These are phyloP conservation scores for Penicillium nordicum DNA, from an alignment of 2,329 filamentous ascomycete species.

Conservation along the genomic window DNA sequence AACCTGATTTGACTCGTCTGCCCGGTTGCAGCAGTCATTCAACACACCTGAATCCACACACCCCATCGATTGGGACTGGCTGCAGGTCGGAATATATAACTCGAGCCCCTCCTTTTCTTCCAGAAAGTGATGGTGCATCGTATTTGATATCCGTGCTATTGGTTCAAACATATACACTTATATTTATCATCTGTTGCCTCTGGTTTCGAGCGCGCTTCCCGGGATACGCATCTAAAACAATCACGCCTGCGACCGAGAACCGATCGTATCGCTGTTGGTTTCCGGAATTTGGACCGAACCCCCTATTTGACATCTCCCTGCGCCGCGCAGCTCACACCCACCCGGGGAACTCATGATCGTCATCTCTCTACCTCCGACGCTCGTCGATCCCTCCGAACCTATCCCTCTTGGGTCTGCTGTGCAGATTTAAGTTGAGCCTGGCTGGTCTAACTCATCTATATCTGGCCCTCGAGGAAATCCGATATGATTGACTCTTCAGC, in stretches of 20 bases:
- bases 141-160: conserved; percentile 12
- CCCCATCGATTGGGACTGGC: conserved; percentile 19
- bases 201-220: not conserved
- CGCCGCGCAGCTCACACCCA: conserved; percentile 9
- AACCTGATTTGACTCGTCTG: conserved; percentile 22
- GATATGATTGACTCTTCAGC: conserved; percentile 37
- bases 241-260: not conserved
- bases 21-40: conserved; percentile 33
- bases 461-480: conserved; percentile 17
- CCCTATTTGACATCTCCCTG: not conserved
- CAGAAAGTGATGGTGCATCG: conserved; percentile 16
- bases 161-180: conserved; percentile 5
- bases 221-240: not conserved
- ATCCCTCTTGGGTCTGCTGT: conserved; percentile 28
- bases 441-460: conserved; percentile 22
- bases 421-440: conserved; percentile 31
- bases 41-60: conserved; percentile 15
- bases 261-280: not conserved
- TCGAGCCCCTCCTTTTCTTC: conserved; percentile 7
- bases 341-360: conserved; percentile 31
- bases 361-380: conserved; percentile 25
- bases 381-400: conserved; percentile 21
- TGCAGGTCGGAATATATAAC: conserved; percentile 19
- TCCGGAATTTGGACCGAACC: conserved; percentile 1
- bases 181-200: conserved; percentile 1